Conservation (phyloP, 768 basidiomycete genomes). For the Bullera alba region DNA sequence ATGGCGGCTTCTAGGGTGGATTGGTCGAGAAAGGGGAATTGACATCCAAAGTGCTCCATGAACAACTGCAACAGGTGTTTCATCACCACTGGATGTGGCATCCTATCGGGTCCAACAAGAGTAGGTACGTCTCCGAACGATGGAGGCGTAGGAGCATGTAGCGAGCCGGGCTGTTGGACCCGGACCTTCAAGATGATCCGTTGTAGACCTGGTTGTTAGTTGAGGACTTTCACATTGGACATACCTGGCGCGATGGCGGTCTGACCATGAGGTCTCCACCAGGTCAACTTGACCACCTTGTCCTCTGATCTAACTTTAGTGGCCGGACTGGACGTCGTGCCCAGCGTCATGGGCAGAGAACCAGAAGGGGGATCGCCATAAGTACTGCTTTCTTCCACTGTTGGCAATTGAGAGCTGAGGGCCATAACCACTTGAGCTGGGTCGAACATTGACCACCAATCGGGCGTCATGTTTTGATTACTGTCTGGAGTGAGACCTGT, state of each 20-base stretch:
- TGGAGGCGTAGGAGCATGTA: no score
- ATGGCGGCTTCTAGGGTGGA: constrained; percentile 1
- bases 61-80: constrained; percentile 23
- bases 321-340: neutral
- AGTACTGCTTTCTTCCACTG: constrained; percentile 8
- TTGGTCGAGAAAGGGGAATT: constrained; percentile 25
- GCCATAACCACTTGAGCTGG: no score
- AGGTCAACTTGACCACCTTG: constrained; percentile 19
- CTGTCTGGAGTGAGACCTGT: no score
- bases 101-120: constrained; percentile 11
- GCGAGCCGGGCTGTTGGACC: no score
- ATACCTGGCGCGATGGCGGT: constrained; percentile 18
- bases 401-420: constrained; percentile 13
- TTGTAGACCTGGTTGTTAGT: constrained; percentile 9
- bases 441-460: no score
- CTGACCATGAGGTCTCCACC: constrained; percentile 32
- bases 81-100: constrained; percentile 16
- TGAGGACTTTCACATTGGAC: neutral
- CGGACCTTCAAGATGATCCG: constrained; percentile 23
- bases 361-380: no score
- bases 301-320: neutral
- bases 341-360: constrained; percentile 6
- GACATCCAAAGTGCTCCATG: constrained; percentile 19
- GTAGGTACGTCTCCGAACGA: no score
- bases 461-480: no score